These are phyloP conservation scores for Ehretia macrophylla DNA, from an alignment of 257 asterid genomes.

Conservation along the genomic window DNA sequence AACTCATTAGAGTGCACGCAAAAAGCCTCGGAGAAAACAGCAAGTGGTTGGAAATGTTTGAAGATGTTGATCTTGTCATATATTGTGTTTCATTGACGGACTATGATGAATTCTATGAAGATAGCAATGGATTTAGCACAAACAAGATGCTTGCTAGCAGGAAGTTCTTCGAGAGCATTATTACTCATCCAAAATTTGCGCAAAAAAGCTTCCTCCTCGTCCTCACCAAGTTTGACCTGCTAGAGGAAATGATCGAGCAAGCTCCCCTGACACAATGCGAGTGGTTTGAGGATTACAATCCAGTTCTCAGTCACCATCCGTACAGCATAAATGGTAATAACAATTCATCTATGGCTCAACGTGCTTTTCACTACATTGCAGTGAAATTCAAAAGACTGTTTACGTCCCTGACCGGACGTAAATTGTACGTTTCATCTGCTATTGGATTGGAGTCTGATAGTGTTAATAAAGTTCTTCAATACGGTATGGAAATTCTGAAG, in stretches of 20 bases:
- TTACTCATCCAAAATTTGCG: conserved; percentile 50
- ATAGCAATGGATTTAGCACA: conserved; percentile 41
- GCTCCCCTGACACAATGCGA: conserved; percentile 64
- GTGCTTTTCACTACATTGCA: conserved; percentile 76
- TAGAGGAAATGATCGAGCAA: conserved; percentile 57
- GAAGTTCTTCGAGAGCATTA: conserved; percentile 53
- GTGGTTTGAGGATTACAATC: conserved; percentile 74
- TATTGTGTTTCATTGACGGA: conserved; percentile 72
- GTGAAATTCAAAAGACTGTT: conserved; percentile 65
- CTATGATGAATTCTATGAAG: conserved; percentile 53
- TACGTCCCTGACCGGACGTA: conserved; percentile 36
- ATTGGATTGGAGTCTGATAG: conserved; percentile 67
- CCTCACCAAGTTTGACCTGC: conserved; percentile 73
- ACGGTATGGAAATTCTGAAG: conserved; percentile 56
- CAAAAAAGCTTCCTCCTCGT: conserved; percentile 58
- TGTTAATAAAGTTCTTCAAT: conserved; percentile 62
- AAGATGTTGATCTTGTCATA: conserved; percentile 62
- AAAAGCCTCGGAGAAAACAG: conserved; percentile 75
- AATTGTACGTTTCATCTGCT: conserved; percentile 52
- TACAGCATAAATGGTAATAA: conserved; percentile 31
- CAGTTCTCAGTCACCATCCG: conserved; percentile 48
- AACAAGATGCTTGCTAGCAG: conserved; percentile 70
- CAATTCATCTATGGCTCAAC: conserved; percentile 50
- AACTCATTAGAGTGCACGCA: conserved; percentile 62
- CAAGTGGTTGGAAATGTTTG: conserved; percentile 91